A percentile compares a stretch with the other conserved stretches of the same genome.
phyloP scores from a whole-genome alignment of 257 asterid genomes.

The Solanum tarapatanum region DNA sequence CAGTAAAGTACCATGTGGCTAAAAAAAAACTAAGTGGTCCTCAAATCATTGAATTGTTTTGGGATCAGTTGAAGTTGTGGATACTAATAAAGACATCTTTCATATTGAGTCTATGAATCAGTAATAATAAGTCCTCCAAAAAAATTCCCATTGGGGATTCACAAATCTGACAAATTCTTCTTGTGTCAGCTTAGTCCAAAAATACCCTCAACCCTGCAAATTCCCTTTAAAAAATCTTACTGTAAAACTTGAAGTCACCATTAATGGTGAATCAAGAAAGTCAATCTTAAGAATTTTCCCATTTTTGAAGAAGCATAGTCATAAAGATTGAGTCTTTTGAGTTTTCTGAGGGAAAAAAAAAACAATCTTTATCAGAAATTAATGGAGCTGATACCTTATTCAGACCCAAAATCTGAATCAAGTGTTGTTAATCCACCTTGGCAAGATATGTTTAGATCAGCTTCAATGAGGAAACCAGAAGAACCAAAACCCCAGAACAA shows the following conservation, averaged over 20 bases:
- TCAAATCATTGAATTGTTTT: neutral
- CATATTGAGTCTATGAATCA: neutral
- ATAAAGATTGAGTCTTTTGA: neutral
- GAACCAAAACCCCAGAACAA: slow-evolving; percentile 18
- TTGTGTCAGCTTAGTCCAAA: neutral
- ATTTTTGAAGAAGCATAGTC: neutral
- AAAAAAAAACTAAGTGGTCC: neutral
- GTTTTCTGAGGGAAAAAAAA: neutral
- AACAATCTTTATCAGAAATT: neutral
- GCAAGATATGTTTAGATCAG: slow-evolving; percentile 98
- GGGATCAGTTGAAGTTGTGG: neutral
- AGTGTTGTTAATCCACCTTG: slow-evolving; percentile 44
- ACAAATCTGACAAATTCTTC: neutral
- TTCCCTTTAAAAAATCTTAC: neutral
- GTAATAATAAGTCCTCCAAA: neutral
- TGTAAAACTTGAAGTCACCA: neutral
- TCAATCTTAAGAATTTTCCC: neutral
- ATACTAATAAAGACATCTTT: neutral
- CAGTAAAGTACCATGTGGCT: neutral
- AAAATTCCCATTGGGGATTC: neutral
- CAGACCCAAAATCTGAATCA: slow-evolving; percentile 50
- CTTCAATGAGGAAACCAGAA: slow-evolving; percentile 71
- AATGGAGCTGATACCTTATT: slow-evolving; percentile 52
- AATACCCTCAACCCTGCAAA: neutral
- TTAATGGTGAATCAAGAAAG: neutral